Evolutionary conservation across 352 stramenopile species (phyloP).

Genomic region (Phytophthora sansomeana): DNA sequence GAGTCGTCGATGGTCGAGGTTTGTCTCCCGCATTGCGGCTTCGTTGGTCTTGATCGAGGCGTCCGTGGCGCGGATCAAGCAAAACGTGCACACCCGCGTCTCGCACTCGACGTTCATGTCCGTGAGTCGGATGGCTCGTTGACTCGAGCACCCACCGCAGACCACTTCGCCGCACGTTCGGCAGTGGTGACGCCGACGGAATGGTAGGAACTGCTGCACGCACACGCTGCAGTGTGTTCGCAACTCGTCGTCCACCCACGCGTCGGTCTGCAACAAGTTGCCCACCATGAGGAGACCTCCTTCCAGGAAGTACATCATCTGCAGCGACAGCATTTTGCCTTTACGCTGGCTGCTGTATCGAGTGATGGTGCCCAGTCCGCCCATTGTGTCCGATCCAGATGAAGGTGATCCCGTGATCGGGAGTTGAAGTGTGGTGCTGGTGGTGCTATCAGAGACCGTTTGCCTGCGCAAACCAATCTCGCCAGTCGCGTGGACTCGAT

Average conservation of each 20-base stretch:
- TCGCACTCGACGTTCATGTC: constrained; percentile 84
- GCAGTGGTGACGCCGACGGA: constrained; percentile 81
- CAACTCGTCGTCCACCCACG: constrained; percentile 73
- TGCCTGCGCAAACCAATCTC: constrained; percentile 24
- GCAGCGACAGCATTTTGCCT: constrained; percentile 30
- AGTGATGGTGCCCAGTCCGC: constrained; percentile 19
- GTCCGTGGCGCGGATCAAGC: constrained; percentile 78
- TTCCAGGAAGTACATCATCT: constrained; percentile 83
- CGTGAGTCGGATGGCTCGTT: constrained; percentile 75
- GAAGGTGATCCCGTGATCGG: constrained; percentile 3
- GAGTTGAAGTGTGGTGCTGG: constrained; percentile 14
- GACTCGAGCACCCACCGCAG: constrained; percentile 74
- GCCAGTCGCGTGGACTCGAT: constrained; percentile 21
- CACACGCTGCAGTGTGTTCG: constrained; percentile 85
- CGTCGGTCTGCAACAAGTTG: constrained; percentile 73
- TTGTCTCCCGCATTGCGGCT: constrained; percentile 45
- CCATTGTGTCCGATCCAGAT: constrained; percentile 15
- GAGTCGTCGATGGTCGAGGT: constrained; percentile 17
- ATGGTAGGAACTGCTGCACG: constrained; percentile 83
- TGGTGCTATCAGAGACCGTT: constrained; percentile 6
- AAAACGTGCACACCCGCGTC: constrained; percentile 84
- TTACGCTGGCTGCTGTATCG: constrained; percentile 28
- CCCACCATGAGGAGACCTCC: constrained; percentile 73
- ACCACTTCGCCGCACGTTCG: constrained; percentile 83
- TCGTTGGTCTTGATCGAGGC: constrained; percentile 72